Evolutionary conservation across 1,284 basidiomycete species (phyloP).

Genomic region (Malassezia restricta): DNA sequence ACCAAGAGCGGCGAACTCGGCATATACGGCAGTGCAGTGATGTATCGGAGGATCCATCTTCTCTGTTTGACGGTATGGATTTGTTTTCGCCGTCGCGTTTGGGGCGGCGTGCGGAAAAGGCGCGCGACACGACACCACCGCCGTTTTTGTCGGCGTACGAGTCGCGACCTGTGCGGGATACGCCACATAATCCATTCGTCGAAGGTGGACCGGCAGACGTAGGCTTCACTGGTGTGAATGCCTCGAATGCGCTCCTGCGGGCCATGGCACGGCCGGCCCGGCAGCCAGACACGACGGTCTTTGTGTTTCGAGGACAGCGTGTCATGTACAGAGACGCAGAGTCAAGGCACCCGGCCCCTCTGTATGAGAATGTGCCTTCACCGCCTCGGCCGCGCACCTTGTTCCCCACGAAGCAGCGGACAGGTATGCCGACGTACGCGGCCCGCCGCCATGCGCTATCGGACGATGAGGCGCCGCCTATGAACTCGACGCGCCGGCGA

Average conservation of each 20-base stretch:
- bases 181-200: constrained; percentile 38
- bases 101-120: neutral
- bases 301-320: constrained; percentile 26
- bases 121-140: neutral
- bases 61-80: neutral
- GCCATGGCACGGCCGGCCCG: constrained; percentile 19
- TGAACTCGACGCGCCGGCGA: neutral
- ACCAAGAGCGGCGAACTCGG: neutral
- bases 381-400: constrained; percentile 8
- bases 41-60: neutral
- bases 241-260: constrained; percentile 14
- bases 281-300: constrained; percentile 25
- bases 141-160: neutral
- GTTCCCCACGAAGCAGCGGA: neutral
- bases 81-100: neutral
- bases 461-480: constrained; percentile 1
- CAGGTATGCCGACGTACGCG: neutral
- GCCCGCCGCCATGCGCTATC: constrained; percentile 5
- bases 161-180: constrained; percentile 23
- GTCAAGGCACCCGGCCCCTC: neutral
- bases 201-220: constrained; percentile 38
- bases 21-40: constrained; percentile 1
- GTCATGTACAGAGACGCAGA: constrained; percentile 3
- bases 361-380: neutral
- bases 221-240: constrained; percentile 27